Evolutionary conservation across 1,284 basidiomycete genomes (phyloP), one percentile per base, ranked within the genome.

Genomic region (Thecaphora thlaspeos): DNA sequence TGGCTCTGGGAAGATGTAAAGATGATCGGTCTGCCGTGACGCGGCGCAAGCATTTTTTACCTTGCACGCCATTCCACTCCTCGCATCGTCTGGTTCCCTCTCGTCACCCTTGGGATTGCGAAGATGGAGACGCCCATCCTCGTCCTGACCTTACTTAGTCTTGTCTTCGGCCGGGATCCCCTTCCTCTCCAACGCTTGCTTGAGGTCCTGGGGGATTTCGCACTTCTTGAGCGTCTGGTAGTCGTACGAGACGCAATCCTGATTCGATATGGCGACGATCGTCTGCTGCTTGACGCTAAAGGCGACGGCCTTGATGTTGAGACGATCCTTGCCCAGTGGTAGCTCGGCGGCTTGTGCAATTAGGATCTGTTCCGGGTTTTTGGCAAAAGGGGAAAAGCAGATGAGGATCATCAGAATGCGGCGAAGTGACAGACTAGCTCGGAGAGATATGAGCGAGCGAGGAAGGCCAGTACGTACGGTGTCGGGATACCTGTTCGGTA

Each of bases 191-290:
- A 72, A 21, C 0, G 56, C 65, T 5, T 40, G 21, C 2, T 44
- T 36, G 28, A 71, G 42, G 32, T 69, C 62, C 2, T 52, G 21
- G 2, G 70, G 70, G 22, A 73, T 64, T 11, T 55, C 46, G 51
- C 68, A 63, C 42, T 73, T 73, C n/a, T 54, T 34, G 22, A 67
- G 51, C 41, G 54, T 42, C 3, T 54, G 59, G 37, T 71, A 73
- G 45, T 73, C 70, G 55, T 71, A 73, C 1, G 57, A 58, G 15
- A 73, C 70, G 32, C 57, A 54, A 34, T 67, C 58, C 23, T 71
- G 64, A 18, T 59, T 58, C 22, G 60, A 55, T 8, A 65, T 52
- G 12, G 70, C 68, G 2, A 69, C 68, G 24, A 73, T 60, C 11
- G 48, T 54, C 21, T 63, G 57, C 37, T 71, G 65, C 14, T 48